Evolutionary conservation across 148 eudicot genomes (phyloP).

Genomic region (Cornus suecica): DNA sequence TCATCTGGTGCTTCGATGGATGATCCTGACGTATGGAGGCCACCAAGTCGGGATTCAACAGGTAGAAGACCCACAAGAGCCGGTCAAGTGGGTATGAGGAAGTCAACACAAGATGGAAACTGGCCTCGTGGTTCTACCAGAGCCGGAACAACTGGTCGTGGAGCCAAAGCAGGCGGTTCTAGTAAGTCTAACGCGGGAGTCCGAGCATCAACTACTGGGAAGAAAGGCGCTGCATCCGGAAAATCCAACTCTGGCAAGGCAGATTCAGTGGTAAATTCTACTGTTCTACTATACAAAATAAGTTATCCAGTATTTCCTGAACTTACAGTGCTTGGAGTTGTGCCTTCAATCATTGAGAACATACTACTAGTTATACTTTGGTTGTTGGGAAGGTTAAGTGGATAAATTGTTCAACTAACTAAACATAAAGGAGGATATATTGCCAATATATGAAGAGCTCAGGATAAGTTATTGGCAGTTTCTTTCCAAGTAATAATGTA

Average conservation of each 20-base stretch:
- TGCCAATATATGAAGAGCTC: not conserved
- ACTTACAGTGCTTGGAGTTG: conserved; percentile 5
- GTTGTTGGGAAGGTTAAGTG: conserved; percentile 1
- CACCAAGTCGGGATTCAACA: conserved; percentile 76
- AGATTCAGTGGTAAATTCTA: conserved; percentile 62
- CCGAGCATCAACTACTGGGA: conserved; percentile 69
- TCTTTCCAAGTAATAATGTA: not conserved
- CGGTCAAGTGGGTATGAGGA: conserved; percentile 67
- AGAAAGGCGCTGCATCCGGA: conserved; percentile 64
- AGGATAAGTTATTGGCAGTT: too few species aligned
- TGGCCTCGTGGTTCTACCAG: conserved; percentile 87
- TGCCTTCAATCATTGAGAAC: conserved; percentile 1
- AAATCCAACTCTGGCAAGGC: conserved; percentile 63
- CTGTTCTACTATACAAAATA: conserved; percentile 17
- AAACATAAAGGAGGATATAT: conserved; percentile 2
- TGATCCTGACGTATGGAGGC: conserved; percentile 99
- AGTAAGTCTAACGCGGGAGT: conserved; percentile 60
- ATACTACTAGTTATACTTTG: not conserved
- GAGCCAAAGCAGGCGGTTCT: conserved; percentile 67
- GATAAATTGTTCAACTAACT: not conserved
- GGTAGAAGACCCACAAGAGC: conserved; percentile 72
- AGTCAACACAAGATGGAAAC: conserved; percentile 82
- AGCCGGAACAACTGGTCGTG: conserved; percentile 66
- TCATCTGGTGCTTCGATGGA: conserved; percentile 78
- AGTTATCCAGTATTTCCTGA: not conserved